Percentiles rank a stretch among this genome's conserved stretches.
Evolutionary conservation across 331 rosid genomes (phyloP).

Genomic region (Rosa hybrid): DNA sequence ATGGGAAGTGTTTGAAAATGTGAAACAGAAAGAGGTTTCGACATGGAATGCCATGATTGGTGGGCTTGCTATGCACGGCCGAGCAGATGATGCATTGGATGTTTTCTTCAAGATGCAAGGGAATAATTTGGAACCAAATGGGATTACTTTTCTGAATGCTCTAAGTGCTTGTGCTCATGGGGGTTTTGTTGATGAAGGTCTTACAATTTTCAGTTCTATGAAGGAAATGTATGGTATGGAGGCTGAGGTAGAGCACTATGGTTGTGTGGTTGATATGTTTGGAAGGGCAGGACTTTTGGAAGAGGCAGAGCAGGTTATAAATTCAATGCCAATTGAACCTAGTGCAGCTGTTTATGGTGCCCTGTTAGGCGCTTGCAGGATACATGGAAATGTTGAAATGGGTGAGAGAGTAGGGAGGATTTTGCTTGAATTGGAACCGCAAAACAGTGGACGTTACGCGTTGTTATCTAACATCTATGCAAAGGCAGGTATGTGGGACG

Average conservation of each 20-base stretch:
- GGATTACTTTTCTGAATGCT: constrained; percentile 39
- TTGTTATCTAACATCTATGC: constrained; percentile 60
- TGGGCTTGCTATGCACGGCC: constrained; percentile 58
- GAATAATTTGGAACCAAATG: constrained; percentile 42
- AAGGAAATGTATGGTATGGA: constrained; percentile 40
- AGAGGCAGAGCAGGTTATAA: constrained; percentile 54
- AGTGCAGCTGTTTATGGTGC: constrained; percentile 65
- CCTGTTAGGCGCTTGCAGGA: constrained; percentile 56
- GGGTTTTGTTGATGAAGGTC: constrained; percentile 47
- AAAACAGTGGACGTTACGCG: constrained; percentile 54
- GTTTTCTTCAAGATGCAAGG: constrained; percentile 47
- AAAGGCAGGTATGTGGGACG: constrained; percentile 51
- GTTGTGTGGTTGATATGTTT: constrained; percentile 53
- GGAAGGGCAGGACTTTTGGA: constrained; percentile 56
- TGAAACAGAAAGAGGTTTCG: constrained; percentile 43
- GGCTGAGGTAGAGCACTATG: constrained; percentile 60
- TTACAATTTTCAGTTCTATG: constrained; percentile 41
- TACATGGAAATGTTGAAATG: constrained; percentile 47
- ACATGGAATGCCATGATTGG: constrained; percentile 76
- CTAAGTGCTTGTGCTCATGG: constrained; percentile 66
- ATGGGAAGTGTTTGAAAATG: constrained; percentile 56
- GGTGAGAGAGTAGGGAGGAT: constrained; percentile 51
- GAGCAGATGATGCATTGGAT: constrained; percentile 52
- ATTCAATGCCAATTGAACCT: constrained; percentile 48
- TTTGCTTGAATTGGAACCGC: constrained; percentile 53